phyloP scores from a whole-genome alignment of 1,284 basidiomycete genomes.

The Rhodotorula sp. region DNA sequence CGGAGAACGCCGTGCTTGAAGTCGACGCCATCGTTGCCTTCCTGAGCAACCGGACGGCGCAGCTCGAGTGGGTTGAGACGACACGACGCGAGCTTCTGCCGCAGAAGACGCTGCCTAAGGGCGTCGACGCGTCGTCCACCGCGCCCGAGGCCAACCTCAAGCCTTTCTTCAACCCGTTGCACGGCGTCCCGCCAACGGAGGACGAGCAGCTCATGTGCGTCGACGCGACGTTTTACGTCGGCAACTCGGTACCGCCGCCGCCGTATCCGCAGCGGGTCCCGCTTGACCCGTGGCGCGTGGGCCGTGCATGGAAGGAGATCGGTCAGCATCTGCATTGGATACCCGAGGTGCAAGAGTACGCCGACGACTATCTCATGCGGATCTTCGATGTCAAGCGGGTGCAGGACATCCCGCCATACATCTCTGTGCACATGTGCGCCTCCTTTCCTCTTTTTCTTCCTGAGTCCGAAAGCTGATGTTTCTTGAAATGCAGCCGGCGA shows the following conservation, averaged over 20 bases:
- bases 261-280: constrained; percentile 5
- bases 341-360: constrained; percentile 7
- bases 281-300: constrained; percentile 21
- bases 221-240: constrained; percentile 42
- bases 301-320: constrained; percentile 32
- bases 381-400: constrained; percentile 19
- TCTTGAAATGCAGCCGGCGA: constrained; percentile 22
- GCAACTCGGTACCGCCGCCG: constrained; percentile 28
- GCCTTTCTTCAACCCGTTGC: constrained; percentile 15
- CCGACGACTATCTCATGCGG: constrained; percentile 25
- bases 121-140: neutral
- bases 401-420: constrained; percentile 35
- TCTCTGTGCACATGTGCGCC: constrained; percentile 34
- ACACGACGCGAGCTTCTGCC: constrained; percentile 16
- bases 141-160: constrained; percentile 27
- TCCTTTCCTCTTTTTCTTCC: neutral
- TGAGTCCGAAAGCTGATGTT: no score
- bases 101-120: constrained; percentile 9
- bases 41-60: neutral
- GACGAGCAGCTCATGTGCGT: constrained; percentile 39
- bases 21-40: constrained; percentile 1
- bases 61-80: constrained; percentile 25
- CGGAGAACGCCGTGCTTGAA: neutral
- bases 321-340: constrained; percentile 36
- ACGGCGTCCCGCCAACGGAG: constrained; percentile 12